Conservation (phyloP, 495 filamentous ascomycete species). For the Trichoderma asperelloides region DNA sequence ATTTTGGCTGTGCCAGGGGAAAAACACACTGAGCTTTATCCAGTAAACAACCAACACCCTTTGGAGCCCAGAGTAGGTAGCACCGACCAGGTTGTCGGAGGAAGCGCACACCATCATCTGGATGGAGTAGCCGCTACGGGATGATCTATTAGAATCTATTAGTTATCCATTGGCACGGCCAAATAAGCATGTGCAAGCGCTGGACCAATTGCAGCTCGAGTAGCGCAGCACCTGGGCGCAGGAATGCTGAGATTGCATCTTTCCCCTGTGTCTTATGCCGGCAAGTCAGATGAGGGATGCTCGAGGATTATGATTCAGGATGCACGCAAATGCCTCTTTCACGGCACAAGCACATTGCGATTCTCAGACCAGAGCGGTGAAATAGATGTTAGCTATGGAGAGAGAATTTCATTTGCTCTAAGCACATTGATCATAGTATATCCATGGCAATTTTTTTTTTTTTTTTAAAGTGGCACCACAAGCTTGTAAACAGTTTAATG, state of each 20-base stretch:
- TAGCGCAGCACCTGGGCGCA: background rate
- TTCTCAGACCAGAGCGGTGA: background rate
- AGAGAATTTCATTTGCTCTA: too few species aligned
- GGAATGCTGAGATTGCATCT: background rate
- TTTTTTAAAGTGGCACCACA: background rate
- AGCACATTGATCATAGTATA: background rate
- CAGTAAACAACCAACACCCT: too few species aligned
- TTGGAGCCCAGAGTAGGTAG: too few species aligned
- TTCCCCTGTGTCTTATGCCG: background rate
- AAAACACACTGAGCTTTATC: too few species aligned
- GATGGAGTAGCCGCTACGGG: background rate
- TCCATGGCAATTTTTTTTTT: background rate
- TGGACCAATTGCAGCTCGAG: background rate
- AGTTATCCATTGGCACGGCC: background rate
- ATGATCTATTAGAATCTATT: background rate
- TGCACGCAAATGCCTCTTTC: too few species aligned
- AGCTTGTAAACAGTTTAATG: background rate
- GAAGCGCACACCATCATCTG: too few species aligned
- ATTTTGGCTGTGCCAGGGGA: too few species aligned
- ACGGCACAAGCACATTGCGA: too few species aligned
- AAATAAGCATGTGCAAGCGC: constrained; percentile 1
- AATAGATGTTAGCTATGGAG: background rate
- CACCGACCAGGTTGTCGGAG: too few species aligned
- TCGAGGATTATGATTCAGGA: background rate
- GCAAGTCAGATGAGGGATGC: background rate